phyloP scores from a whole-genome alignment of 768 basidiomycete genomes.

The Scleroderma citrinum region DNA sequence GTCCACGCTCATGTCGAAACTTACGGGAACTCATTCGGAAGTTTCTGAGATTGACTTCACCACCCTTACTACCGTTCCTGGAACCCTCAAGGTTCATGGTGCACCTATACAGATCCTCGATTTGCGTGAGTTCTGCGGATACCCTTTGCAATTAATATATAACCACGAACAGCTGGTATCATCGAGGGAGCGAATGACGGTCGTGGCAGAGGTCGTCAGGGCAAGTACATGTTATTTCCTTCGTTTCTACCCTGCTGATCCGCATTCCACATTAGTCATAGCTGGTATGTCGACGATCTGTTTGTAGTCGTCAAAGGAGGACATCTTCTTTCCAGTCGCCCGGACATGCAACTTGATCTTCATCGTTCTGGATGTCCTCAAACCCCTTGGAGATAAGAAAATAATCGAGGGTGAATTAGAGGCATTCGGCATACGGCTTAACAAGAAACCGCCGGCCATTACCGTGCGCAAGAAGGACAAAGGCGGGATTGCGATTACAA shows the following conservation, averaged over 20 bases:
- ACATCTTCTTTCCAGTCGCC: slow-evolving; percentile 54
- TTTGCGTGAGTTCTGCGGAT: slow-evolving; percentile 54
- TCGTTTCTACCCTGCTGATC: slow-evolving; percentile 15
- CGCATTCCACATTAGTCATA: slow-evolving; percentile 44
- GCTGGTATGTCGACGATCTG: slow-evolving; percentile 49
- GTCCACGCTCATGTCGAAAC: slow-evolving; percentile 92
- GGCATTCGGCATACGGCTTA: slow-evolving; percentile 96
- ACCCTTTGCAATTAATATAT: neutral
- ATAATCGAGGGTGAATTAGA: slow-evolving; percentile 91
- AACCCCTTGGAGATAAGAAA: slow-evolving; percentile 93
- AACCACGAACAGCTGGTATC: slow-evolving; percentile 68
- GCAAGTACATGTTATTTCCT: slow-evolving; percentile 33
- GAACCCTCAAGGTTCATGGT: slow-evolving; percentile 90
- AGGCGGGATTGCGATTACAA: slow-evolving; percentile 89
- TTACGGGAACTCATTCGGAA: slow-evolving; percentile 95
- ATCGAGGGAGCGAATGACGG: slow-evolving; percentile 98
- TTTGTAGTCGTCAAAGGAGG: slow-evolving; percentile 3
- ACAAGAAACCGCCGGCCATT: slow-evolving; percentile 90
- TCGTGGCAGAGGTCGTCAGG: slow-evolving; percentile 92
- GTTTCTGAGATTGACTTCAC: slow-evolving; percentile 97
- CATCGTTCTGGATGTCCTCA: slow-evolving; percentile 96
- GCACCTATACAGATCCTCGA: slow-evolving; percentile 95
- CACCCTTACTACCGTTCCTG: slow-evolving; percentile 91
- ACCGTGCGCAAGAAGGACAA: slow-evolving; percentile 82
- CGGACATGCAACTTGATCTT: slow-evolving; percentile 98